Evolutionary conservation across 164 flowering plant genomes (phyloP).

Genomic region (Vitis riparia): DNA sequence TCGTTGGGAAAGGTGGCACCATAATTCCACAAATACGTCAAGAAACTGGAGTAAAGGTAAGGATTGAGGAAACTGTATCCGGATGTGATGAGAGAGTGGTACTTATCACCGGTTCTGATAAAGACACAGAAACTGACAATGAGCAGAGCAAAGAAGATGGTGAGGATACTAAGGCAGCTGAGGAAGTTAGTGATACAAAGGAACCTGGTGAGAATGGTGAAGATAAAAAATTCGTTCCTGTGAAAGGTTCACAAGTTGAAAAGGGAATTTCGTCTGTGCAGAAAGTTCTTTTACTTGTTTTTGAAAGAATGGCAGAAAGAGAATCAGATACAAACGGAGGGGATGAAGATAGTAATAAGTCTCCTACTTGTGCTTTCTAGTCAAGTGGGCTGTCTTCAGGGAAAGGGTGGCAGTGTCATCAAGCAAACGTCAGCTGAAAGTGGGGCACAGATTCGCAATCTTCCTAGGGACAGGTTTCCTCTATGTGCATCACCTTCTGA

Average conservation of each 20-base stretch:
- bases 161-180: constrained; percentile 32
- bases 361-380: constrained; percentile 64
- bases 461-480: constrained; percentile 87
- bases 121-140: constrained; percentile 37
- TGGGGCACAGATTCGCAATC: constrained; percentile 86
- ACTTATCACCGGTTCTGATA: constrained; percentile 50
- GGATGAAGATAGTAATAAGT: constrained; percentile 41
- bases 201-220: constrained; percentile 34
- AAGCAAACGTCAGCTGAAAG: constrained; percentile 83
- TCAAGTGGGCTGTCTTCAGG: constrained; percentile 81
- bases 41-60: constrained; percentile 74
- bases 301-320: constrained; percentile 68
- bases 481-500: constrained; percentile 65
- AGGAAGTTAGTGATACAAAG: constrained; percentile 28
- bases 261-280: constrained; percentile 55
- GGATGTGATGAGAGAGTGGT: constrained; percentile 87
- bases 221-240: constrained; percentile 32
- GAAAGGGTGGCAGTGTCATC: constrained; percentile 77
- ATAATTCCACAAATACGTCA: constrained; percentile 57
- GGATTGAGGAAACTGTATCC: constrained; percentile 65
- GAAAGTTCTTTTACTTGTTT: constrained; percentile 72
- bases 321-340: constrained; percentile 43
- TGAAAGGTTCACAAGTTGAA: constrained; percentile 29
- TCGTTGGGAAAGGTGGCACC: constrained; percentile 69
- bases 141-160: constrained; percentile 39